phyloP scores from a whole-genome alignment of 208 protist genomes.

The Leishmania gerbilli region DNA sequence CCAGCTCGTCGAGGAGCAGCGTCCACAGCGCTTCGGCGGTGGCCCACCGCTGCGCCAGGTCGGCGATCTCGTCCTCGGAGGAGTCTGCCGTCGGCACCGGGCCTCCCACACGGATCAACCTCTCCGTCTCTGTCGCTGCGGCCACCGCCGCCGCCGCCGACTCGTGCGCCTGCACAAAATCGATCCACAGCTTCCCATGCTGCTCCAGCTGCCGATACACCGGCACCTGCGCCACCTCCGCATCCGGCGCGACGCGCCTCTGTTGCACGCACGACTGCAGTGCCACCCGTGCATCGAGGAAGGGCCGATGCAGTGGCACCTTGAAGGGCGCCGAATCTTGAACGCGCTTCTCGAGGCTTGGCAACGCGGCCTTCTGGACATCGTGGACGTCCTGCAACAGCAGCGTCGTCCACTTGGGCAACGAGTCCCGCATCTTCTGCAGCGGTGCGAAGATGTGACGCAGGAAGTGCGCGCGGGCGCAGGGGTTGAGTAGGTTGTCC shows the following conservation, averaged over 20 bases:
- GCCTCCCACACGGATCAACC: not conserved
- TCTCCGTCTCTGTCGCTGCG: not conserved
- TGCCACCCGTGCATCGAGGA: slow-evolving; percentile 47
- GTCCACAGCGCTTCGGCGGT: slow-evolving; percentile 54
- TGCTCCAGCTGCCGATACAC: slow-evolving; percentile 22
- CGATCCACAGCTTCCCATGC: not conserved
- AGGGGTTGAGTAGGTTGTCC: slow-evolving; percentile 59
- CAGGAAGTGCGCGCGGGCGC: slow-evolving; percentile 48
- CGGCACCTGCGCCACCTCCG: slow-evolving; percentile 31
- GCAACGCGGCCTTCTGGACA: slow-evolving; percentile 49
- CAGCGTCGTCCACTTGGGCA: slow-evolving; percentile 58
- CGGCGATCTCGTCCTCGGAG: not conserved
- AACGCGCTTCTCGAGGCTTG: slow-evolving; percentile 48
- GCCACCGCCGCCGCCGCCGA: not conserved
- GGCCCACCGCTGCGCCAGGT: slow-evolving; percentile 25
- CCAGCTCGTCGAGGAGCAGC: slow-evolving; percentile 59
- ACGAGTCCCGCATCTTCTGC: slow-evolving; percentile 40
- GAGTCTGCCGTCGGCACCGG: not conserved
- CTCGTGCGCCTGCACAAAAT: slow-evolving; percentile 23
- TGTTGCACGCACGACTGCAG: slow-evolving; percentile 38
- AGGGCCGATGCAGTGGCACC: slow-evolving; percentile 60
- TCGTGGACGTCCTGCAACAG: slow-evolving; percentile 50
- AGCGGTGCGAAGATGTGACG: slow-evolving; percentile 72
- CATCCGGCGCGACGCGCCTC: slow-evolving; percentile 15
- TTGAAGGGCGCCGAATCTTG: slow-evolving; percentile 44